phyloP scores from a whole-genome alignment of 108 stramenopile species.

The Aureococcus anophagefferens region DNA sequence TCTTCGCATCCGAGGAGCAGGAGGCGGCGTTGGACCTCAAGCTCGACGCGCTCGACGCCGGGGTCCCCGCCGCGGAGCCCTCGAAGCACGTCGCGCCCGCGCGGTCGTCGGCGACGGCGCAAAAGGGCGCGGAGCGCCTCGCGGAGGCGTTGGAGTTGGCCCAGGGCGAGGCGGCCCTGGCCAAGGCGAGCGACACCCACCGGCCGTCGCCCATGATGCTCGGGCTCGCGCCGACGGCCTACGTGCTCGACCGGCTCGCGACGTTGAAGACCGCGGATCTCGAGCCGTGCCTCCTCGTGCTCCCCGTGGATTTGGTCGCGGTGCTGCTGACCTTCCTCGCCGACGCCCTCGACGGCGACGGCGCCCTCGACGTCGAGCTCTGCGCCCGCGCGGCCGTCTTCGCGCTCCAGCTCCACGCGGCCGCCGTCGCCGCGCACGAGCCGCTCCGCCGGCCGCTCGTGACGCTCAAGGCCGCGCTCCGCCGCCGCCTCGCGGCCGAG shows the following conservation, averaged over 20 bases:
- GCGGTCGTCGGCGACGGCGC: constrained; percentile 33
- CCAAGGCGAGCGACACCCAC: constrained; percentile 31
- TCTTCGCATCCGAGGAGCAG: constrained; percentile 91
- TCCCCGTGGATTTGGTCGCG: constrained; percentile 68
- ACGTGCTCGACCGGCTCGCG: constrained; percentile 70
- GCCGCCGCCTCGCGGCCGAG: not conserved
- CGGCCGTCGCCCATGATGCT: constrained; percentile 63
- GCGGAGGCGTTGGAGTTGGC: constrained; percentile 41
- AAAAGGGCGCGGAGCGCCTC: constrained; percentile 37
- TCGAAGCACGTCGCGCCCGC: constrained; percentile 34
- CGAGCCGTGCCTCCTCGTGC: constrained; percentile 78
- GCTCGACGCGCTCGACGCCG: constrained; percentile 64
- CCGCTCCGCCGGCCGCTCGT: not conserved
- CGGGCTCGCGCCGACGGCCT: constrained; percentile 68
- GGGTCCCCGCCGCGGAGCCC: constrained; percentile 40
- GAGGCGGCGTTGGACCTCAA: constrained; percentile 76
- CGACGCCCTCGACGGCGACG: constrained; percentile 52
- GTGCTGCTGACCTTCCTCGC: constrained; percentile 33
- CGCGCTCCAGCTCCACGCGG: constrained; percentile 60
- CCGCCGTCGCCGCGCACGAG: not conserved
- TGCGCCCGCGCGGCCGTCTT: constrained; percentile 61
- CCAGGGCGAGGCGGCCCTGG: constrained; percentile 67
- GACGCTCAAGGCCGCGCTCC: not conserved
- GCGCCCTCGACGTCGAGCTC: constrained; percentile 64
- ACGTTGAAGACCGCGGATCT: constrained; percentile 69